phyloP scores from a whole-genome alignment of 768 basidiomycete genomes.

The Lactarius psammicola region DNA sequence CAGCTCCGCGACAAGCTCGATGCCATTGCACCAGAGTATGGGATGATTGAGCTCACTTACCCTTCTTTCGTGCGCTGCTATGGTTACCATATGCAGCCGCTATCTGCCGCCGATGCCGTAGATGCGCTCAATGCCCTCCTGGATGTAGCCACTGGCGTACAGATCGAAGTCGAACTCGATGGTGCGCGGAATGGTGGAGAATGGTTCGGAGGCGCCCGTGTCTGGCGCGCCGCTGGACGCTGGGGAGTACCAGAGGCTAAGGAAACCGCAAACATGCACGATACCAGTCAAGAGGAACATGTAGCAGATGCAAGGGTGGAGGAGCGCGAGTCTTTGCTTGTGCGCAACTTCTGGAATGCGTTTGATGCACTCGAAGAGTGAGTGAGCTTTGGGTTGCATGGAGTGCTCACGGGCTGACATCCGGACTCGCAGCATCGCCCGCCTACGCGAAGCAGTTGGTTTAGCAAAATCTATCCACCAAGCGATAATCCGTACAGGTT shows the following conservation, averaged over 20 bases:
- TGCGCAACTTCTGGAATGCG: slow-evolving; percentile 92
- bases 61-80: slow-evolving; percentile 91
- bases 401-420: not conserved
- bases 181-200: slow-evolving; percentile 89
- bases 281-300: slow-evolving; percentile 30
- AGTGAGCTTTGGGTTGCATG: slow-evolving; percentile 56
- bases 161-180: slow-evolving; percentile 87
- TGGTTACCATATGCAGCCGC: slow-evolving; percentile 83
- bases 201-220: slow-evolving; percentile 85
- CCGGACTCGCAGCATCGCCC: slow-evolving; percentile 51
- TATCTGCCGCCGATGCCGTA: slow-evolving; percentile 91
- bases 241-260: slow-evolving; percentile 28
- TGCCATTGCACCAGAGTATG: slow-evolving; percentile 90
- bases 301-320: slow-evolving; percentile 37
- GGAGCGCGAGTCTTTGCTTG: slow-evolving; percentile 74
- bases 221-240: slow-evolving; percentile 55
- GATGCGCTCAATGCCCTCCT: slow-evolving; percentile 85
- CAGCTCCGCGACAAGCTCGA: slow-evolving; percentile 78
- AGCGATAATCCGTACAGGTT: slow-evolving; percentile 92
- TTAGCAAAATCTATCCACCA: slow-evolving; percentile 91
- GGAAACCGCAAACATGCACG: slow-evolving; percentile 24
- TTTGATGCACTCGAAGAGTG: slow-evolving; percentile 93
- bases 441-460: slow-evolving; percentile 71
- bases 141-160: slow-evolving; percentile 88
- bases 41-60: slow-evolving; percentile 88